These are phyloP conservation scores for Hypoxylon crocopeplum DNA, from an alignment of 495 filamentous ascomycete species.

Conservation along the genomic window DNA sequence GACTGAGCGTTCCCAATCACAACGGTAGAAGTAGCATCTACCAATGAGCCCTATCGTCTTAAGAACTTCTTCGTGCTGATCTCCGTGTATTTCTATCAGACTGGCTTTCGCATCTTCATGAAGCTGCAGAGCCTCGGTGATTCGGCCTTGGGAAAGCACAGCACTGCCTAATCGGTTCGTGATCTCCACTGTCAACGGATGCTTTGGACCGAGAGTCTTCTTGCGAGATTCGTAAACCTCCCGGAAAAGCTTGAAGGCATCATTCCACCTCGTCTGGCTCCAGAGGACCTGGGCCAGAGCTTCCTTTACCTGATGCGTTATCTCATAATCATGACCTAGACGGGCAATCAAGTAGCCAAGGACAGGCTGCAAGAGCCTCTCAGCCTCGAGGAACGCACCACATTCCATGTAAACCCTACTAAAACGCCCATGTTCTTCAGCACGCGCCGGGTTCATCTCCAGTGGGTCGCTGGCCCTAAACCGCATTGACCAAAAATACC, in stretches of 20 bases:
- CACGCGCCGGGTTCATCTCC: too few species aligned
- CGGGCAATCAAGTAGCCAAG: slow-evolving; percentile 15
- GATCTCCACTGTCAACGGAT: slow-evolving; percentile 32
- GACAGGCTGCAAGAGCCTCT: neutral
- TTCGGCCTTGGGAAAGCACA: slow-evolving; percentile 30
- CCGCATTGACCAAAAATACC: too few species aligned
- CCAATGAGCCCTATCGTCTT: slow-evolving; percentile 35
- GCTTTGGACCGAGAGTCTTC: slow-evolving; percentile 22
- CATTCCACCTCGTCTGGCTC: slow-evolving; percentile 3
- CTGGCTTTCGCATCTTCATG: slow-evolving; percentile 32
- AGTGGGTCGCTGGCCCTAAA: too few species aligned
- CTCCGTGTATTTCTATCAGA: slow-evolving; percentile 26
- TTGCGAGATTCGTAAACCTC: slow-evolving; percentile 21
- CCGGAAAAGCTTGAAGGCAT: slow-evolving; percentile 28
- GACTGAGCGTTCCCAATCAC: too few species aligned
- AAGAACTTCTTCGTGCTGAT: slow-evolving; percentile 36
- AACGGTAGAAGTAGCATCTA: too few species aligned
- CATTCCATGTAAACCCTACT: slow-evolving; percentile 43
- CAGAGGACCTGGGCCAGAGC: neutral
- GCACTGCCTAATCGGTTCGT: slow-evolving; percentile 31
- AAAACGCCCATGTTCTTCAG: slow-evolving; percentile 26
- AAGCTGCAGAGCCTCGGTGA: slow-evolving; percentile 35
- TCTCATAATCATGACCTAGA: neutral
- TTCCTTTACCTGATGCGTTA: neutral
- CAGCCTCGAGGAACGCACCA: slow-evolving; percentile 39